phyloP scores from a whole-genome alignment of 768 basidiomycete species.

The Psilocybe cyanescens region DNA sequence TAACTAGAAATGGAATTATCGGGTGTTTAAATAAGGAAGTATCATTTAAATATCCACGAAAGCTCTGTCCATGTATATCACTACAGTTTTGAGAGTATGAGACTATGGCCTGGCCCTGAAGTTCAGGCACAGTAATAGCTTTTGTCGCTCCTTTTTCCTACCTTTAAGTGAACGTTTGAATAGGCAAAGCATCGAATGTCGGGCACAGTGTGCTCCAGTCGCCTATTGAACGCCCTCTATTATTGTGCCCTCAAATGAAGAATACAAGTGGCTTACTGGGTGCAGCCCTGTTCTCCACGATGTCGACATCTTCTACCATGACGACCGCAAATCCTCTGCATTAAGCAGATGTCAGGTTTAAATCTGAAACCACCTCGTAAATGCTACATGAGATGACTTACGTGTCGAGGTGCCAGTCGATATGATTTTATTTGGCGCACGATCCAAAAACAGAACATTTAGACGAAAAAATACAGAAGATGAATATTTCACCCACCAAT shows the following conservation, averaged over 20 bases:
- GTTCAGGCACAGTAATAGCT: neutral
- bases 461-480: no score
- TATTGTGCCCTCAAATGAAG: no score
- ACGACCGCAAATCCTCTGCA: slow-evolving; percentile 35
- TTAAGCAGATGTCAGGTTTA: neutral
- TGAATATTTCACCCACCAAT: slow-evolving; percentile 21
- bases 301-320: slow-evolving; percentile 25
- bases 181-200: neutral
- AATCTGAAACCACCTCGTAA: neutral
- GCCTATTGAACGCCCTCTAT: neutral
- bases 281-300: neutral
- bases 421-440: slow-evolving; percentile 18
- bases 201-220: neutral
- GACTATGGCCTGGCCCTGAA: no score
- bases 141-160: no score
- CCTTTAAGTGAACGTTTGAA: neutral
- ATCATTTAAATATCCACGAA: no score
- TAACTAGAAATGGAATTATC: no score
- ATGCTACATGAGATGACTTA: slow-evolving; percentile 15
- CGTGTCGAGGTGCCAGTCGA: slow-evolving; percentile 49
- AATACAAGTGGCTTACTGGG: neutral
- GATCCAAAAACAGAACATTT: no score
- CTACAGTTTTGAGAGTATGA: no score
- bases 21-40: no score
- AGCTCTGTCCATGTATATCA: no score